A percentile compares a stretch with the other conserved stretches of the same genome.
These are phyloP conservation scores for Boletus reticuloceps DNA, from an alignment of 768 basidiomycete species.

Conservation along the genomic window DNA sequence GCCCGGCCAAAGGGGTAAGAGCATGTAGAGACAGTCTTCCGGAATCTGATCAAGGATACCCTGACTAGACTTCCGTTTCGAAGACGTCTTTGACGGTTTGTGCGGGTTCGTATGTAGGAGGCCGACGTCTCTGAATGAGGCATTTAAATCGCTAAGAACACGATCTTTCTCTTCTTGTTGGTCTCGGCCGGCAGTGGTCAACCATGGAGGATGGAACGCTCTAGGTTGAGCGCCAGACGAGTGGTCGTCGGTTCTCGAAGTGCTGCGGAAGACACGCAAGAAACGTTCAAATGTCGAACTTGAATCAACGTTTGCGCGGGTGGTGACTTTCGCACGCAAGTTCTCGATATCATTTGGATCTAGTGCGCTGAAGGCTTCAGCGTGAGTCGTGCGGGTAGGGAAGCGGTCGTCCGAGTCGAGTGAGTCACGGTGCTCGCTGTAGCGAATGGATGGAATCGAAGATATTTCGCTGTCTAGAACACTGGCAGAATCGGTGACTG, in stretches of 20 bases:
- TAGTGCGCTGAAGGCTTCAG: constrained; percentile 59
- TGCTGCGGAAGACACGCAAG: constrained; percentile 19
- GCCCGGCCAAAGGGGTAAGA: constrained; percentile 80
- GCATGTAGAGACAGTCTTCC: constrained; percentile 73
- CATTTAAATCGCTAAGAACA: constrained; percentile 65
- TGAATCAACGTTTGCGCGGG: constrained; percentile 20
- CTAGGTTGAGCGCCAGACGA: constrained; percentile 26
- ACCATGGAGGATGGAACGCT: constrained; percentile 55
- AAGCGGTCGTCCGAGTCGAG: constrained; percentile 25
- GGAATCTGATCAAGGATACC: constrained; percentile 63
- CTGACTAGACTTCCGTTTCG: constrained; percentile 16
- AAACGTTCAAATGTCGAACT: constrained; percentile 21
- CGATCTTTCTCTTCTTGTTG: constrained; percentile 67
- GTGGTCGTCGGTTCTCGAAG: constrained; percentile 22
- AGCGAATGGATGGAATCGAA: constrained; percentile 6
- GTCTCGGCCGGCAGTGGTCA: constrained; percentile 59
- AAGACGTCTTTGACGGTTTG: constrained; percentile 23
- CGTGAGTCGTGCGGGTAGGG: constrained; percentile 55
- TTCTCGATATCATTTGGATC: constrained; percentile 53
- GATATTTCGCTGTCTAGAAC: constrained; percentile 9
- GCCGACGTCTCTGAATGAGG: constrained; percentile 79
- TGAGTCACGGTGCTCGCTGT: constrained; percentile 24
- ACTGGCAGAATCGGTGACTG: constrained; percentile 1
- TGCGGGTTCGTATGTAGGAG: constrained; percentile 57
- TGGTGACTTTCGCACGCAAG: constrained; percentile 34